Percentiles rank a stretch among this genome's conserved stretches.
Conservation (phyloP, 768 basidiomycete species). For the Dendrothele bispora region DNA sequence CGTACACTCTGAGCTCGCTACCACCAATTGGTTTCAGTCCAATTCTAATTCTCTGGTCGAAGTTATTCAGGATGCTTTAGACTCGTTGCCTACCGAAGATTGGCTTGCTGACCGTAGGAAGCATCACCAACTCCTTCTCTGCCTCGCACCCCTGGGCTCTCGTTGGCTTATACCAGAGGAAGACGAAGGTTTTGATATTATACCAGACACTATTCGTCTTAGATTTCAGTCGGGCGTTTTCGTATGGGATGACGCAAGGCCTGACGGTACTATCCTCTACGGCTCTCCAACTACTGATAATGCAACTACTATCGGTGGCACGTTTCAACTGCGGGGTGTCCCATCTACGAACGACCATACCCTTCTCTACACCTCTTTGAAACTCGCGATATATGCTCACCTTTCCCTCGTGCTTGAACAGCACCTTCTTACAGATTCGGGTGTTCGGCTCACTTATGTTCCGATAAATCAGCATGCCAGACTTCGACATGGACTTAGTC, state of each 20-base stretch:
- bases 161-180: conserved; percentile 28
- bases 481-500: too few relatives aligned
- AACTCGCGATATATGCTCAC: conserved; percentile 52
- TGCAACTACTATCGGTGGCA: conserved; percentile 42
- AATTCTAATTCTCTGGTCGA: conserved; percentile 42
- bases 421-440: conserved; percentile 49
- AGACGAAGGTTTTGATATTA: conserved; percentile 40
- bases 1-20: conserved; percentile 34
- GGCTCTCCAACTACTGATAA: conserved; percentile 14
- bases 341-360: conserved; percentile 41
- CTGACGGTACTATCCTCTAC: conserved; percentile 4
- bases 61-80: conserved; percentile 47
- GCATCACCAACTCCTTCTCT: conserved; percentile 51
- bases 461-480: too few relatives aligned
- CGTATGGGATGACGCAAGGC: conserved; percentile 14
- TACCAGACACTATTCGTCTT: conserved; percentile 25
- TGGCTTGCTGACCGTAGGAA: conserved; percentile 23
- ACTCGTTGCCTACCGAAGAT: conserved; percentile 27
- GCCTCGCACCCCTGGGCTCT: conserved; percentile 41
- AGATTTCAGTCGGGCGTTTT: background rate
- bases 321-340: conserved; percentile 53
- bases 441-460: conserved; percentile 43
- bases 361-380: conserved; percentile 47
- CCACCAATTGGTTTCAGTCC: conserved; percentile 27
- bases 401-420: conserved; percentile 64